phyloP scores from a whole-genome alignment of 805 yeast species.

The Saturnispora dispora region DNA sequence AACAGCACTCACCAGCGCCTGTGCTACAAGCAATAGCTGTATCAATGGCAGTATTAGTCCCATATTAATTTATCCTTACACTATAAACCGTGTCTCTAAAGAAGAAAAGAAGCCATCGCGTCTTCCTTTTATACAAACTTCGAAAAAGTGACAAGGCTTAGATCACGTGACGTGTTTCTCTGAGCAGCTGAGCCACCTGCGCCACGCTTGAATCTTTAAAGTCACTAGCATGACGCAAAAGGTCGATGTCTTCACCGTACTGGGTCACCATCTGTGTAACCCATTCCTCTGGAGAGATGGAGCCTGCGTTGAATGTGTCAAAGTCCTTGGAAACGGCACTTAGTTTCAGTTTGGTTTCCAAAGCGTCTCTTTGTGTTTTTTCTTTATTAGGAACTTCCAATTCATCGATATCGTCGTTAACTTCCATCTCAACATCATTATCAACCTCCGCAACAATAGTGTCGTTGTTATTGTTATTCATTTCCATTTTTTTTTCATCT shows the following conservation, averaged over 20 bases:
- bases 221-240: conserved; percentile 53
- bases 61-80: neutral
- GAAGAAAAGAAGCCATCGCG: neutral
- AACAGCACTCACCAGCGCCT: neutral
- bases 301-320: neutral
- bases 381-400: neutral
- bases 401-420: neutral
- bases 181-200: conserved; percentile 10
- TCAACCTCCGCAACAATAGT: neutral
- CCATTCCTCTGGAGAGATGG: conserved; percentile 8
- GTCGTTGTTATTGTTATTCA: conserved; percentile 9
- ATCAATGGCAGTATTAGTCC: neutral
- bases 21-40: neutral
- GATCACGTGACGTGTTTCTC: conserved; percentile 5
- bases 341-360: conserved; percentile 6
- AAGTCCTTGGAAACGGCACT: neutral
- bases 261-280: conserved; percentile 37
- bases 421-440: neutral
- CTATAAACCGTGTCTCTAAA: neutral
- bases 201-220: conserved; percentile 32
- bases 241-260: conserved; percentile 54
- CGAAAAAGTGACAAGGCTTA: neutral
- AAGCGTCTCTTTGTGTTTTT: conserved; percentile 2
- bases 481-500: conserved; percentile 11
- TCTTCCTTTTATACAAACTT: neutral